Conservation (phyloP, 1,284 basidiomycete genomes). For the Pseudozyma pruni region DNA sequence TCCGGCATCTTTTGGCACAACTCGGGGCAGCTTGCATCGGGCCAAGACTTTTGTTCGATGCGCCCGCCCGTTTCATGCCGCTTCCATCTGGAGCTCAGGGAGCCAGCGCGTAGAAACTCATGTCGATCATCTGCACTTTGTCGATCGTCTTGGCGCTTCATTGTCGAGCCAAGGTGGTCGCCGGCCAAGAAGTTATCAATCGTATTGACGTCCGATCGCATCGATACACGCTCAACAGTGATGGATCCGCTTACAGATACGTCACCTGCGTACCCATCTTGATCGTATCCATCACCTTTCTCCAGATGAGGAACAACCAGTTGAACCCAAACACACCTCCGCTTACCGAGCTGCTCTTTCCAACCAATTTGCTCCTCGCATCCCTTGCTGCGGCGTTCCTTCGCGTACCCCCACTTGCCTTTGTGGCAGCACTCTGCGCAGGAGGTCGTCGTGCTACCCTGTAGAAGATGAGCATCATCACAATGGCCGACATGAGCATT, state of each 20-base stretch:
- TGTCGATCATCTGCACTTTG: not conserved
- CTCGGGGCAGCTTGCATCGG: slow-evolving; percentile 13
- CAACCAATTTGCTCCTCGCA: slow-evolving; percentile 38
- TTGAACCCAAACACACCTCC: slow-evolving; percentile 25
- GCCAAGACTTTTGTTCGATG: slow-evolving; percentile 13
- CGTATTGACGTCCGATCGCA: not conserved
- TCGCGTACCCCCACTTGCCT: not conserved
- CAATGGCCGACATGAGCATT: slow-evolving; percentile 43
- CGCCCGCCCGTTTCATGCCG: not conserved
- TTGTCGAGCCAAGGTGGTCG: too few relatives aligned
- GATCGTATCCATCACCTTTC: slow-evolving; percentile 45
- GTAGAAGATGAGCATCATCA: slow-evolving; percentile 38
- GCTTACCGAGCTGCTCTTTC: slow-evolving; percentile 10
- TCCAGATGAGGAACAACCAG: slow-evolving; percentile 37
- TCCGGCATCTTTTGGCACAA: slow-evolving; percentile 4
- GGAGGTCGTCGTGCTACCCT: slow-evolving; percentile 24
- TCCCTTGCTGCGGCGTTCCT: slow-evolving; percentile 31
- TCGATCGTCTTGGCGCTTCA: slow-evolving; percentile 1
- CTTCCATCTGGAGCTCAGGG: not conserved
- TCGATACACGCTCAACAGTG: too few relatives aligned
- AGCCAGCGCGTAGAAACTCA: too few relatives aligned
- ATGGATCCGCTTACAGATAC: slow-evolving; percentile 23
- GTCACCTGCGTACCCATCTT: slow-evolving; percentile 54
- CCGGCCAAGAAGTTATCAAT: too few relatives aligned
- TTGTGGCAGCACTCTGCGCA: not conserved